Base-by-base conservation (phyloP, 495 filamentous ascomycete species). In the Parathielavia appendiculata region DNA sequence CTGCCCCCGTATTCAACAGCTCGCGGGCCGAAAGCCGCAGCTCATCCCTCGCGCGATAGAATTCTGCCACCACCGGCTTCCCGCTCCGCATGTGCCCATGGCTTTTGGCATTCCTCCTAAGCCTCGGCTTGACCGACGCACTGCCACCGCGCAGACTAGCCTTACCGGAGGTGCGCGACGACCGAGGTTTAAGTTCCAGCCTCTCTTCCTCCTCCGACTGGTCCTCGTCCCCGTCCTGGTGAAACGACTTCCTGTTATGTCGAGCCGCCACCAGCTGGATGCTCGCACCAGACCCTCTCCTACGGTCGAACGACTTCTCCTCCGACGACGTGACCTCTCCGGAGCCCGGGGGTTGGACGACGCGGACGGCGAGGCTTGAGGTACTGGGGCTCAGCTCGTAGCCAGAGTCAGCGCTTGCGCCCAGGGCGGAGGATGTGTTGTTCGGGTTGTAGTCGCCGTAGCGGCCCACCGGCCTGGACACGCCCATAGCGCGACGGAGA, bases 401-500 rank as follows among this genome's bases (percentile, higher is more conserved):
- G 26, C 48, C 19, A 0, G 34, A 22, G 3, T 13, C 14, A 14
- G 46, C 4, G 17, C 11, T 20, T 4, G 1, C 32, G 19, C 32
- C n/a, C 16, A 30, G 30, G 47, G 16, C 26, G 6, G 26, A 2
- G 26, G 26, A 30, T 6, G 2, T 30, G 3, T 30, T 30, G 2
- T 30, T 30, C 3, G 26, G 6, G 26, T 30, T 6, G 26, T 30
- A 30, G 26, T 30, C 46, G n/a, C n/a, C n/a, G 23, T 48, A 30
- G 4, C 41, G 20, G 3, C 17, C 22, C 11, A 48, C 55, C 1
- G 61, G 54, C 23, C 59, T 56, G 13, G 35, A 68, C 46, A 64
- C 63, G 22, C 74, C 75, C 7, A 63, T 71, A 57, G 76, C 72
- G 19, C 80, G 69, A 38, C 78, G 71, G 35, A 88, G 71, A 61